Evolutionary conservation across 2,329 filamentous ascomycete genomes (phyloP).

Genomic region (Neofusicoccum kwambonambiense): DNA sequence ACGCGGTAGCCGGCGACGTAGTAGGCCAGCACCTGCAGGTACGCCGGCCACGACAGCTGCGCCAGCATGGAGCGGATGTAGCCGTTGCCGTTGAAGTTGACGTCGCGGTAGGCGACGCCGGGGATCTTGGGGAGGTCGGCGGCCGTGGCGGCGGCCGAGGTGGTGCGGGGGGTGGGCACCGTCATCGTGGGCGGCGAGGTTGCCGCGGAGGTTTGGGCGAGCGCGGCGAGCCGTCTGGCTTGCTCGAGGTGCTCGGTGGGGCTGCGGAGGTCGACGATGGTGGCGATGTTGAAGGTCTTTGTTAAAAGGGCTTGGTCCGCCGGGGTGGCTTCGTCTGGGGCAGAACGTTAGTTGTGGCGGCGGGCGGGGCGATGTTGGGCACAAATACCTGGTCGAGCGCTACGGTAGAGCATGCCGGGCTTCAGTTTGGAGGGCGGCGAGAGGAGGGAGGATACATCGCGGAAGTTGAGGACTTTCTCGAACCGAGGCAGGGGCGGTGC

Average conservation of each 20-base stretch:
- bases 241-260: constrained; percentile 73
- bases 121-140: constrained; percentile 60
- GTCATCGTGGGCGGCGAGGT: constrained; percentile 37
- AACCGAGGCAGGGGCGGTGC: constrained; percentile 16
- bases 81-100: constrained; percentile 71
- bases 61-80: constrained; percentile 69
- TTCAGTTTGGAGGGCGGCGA: constrained; percentile 21
- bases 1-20: constrained; percentile 66
- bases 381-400: constrained; percentile 34
- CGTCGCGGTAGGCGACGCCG: constrained; percentile 61
- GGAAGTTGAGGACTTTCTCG: constrained; percentile 36
- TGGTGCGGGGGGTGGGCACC: background rate
- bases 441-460: constrained; percentile 26
- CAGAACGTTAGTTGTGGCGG: background rate
- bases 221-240: constrained; percentile 57
- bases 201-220: constrained; percentile 27
- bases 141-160: constrained; percentile 44
- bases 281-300: constrained; percentile 63
- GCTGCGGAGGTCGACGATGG: constrained; percentile 76
- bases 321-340: constrained; percentile 66
- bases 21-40: constrained; percentile 62
- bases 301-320: constrained; percentile 61
- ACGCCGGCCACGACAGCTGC: constrained; percentile 66
- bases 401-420: constrained; percentile 32
- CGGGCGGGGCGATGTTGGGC: background rate